Percentiles rank a stretch among this genome's conserved stretches.
Evolutionary conservation across 495 filamentous ascomycete species (phyloP).

Genomic region (Astrothelium subdiscretum): DNA sequence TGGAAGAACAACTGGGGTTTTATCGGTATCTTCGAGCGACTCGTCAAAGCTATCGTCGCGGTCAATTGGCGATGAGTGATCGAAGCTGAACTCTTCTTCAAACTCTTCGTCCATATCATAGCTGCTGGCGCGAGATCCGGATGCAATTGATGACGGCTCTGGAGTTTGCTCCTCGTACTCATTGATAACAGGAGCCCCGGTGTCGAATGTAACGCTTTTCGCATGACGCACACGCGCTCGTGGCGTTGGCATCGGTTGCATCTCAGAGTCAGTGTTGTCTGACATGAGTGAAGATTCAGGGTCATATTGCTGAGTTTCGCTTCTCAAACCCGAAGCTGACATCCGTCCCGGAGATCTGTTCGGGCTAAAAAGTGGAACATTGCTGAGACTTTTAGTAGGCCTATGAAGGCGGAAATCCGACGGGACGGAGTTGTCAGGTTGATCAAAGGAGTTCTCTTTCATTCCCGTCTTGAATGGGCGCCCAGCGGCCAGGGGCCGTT

Average conservation of each 20-base stretch:
- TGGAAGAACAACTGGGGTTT: slow-evolving; percentile 90
- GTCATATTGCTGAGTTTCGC: neutral
- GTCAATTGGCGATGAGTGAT: slow-evolving; percentile 51
- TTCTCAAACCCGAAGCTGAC: neutral
- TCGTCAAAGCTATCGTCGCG: slow-evolving; percentile 88
- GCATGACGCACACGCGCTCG: slow-evolving; percentile 62
- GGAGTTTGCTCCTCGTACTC: slow-evolving; percentile 98
- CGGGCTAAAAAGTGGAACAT: slow-evolving; percentile 24
- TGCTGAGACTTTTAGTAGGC: slow-evolving; percentile 23
- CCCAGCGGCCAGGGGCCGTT: slow-evolving; percentile 61
- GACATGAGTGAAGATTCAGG: neutral
- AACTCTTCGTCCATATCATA: slow-evolving; percentile 68
- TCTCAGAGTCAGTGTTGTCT: neutral
- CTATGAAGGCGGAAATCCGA: neutral
- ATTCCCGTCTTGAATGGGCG: slow-evolving; percentile 38
- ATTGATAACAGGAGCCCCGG: slow-evolving; percentile 83
- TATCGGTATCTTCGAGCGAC: slow-evolving; percentile 86
- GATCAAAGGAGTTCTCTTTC: slow-evolving; percentile 12
- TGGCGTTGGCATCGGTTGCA: slow-evolving; percentile 27
- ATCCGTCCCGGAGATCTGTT: slow-evolving; percentile 10
- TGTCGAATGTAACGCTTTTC: slow-evolving; percentile 95
- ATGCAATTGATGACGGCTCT: slow-evolving; percentile 78
- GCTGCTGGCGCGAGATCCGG: slow-evolving; percentile 78
- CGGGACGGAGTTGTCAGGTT: neutral
- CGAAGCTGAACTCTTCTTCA: slow-evolving; percentile 61